Percentiles rank a stretch among this genome's conserved stretches.
Conservation (phyloP, 2,329 filamentous ascomycete species). For the Ophiostoma novo-ulmi region DNA sequence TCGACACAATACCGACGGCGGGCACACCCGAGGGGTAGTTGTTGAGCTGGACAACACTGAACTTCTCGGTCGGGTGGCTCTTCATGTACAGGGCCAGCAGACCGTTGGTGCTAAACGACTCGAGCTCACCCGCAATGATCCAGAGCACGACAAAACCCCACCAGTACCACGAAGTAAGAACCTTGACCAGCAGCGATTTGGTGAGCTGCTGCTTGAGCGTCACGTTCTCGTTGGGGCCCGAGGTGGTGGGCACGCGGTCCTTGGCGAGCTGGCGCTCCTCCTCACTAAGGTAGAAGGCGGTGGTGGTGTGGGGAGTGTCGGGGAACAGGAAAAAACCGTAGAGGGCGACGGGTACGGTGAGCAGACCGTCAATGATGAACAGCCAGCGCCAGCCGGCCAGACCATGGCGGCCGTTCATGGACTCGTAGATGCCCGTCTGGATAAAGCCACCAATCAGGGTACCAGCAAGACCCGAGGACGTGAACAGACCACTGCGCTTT, state of each 20-base stretch:
- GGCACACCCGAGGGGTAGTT: slow-evolving; percentile 55
- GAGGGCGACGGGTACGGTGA: slow-evolving; percentile 52
- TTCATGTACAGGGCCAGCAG: slow-evolving; percentile 50
- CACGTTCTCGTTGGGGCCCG: slow-evolving; percentile 36
- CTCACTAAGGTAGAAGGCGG: slow-evolving; percentile 45
- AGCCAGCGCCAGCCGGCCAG: slow-evolving; percentile 54
- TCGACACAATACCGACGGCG: slow-evolving; percentile 54
- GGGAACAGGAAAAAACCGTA: slow-evolving; percentile 53
- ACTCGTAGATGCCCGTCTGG: slow-evolving; percentile 48
- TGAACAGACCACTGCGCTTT: slow-evolving; percentile 58
- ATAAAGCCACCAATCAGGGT: slow-evolving; percentile 60
- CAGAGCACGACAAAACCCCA: slow-evolving; percentile 63
- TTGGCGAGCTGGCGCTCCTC: slow-evolving; percentile 36
- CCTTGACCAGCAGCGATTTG: slow-evolving; percentile 40
- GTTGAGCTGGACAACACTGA: slow-evolving; percentile 48
- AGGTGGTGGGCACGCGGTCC: slow-evolving; percentile 37
- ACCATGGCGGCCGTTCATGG: slow-evolving; percentile 43
- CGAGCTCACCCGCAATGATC: slow-evolving; percentile 66
- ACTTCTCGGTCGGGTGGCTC: slow-evolving; percentile 41
- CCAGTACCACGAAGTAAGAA: slow-evolving; percentile 58
- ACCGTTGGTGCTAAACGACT: slow-evolving; percentile 63
- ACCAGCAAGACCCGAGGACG: slow-evolving; percentile 53
- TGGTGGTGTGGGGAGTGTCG: slow-evolving; percentile 47
- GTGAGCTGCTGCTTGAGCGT: slow-evolving; percentile 25
- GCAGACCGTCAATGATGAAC: slow-evolving; percentile 49